Evolutionary conservation across 2,329 filamentous ascomycete species (phyloP).

Genomic region (Colletotrichum higginsianum): DNA sequence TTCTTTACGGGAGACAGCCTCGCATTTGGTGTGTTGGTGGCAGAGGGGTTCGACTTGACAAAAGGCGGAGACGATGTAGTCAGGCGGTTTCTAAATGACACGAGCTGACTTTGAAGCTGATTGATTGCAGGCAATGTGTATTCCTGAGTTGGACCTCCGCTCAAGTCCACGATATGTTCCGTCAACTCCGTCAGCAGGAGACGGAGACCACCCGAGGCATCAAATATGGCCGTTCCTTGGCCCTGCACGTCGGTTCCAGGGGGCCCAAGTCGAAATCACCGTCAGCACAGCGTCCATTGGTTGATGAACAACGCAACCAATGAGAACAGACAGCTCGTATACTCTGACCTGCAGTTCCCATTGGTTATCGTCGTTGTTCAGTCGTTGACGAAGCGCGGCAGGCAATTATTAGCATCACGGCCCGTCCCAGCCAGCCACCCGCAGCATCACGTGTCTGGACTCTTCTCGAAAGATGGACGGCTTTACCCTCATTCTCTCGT

Average conservation of each 20-base stretch:
- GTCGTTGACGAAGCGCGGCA: not conserved
- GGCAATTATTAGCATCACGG: not conserved
- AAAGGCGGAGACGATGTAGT: too few relatives aligned
- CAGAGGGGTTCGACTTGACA: not conserved
- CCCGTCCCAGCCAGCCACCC: not conserved
- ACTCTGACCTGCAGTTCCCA: slow-evolving; percentile 1
- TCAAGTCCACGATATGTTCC: not conserved
- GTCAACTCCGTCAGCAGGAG: not conserved
- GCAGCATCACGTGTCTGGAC: not conserved
- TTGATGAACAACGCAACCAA: not conserved
- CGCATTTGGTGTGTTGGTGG: not conserved
- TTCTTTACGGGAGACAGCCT: not conserved
- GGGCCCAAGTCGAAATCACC: not conserved
- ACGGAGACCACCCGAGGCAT: not conserved
- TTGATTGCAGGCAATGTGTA: not conserved
- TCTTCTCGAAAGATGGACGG: not conserved
- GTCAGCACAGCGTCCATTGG: slow-evolving; percentile 19
- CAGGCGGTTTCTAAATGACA: too few relatives aligned
- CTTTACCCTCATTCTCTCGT: too few relatives aligned
- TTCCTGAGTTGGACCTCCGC: not conserved
- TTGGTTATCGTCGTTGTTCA: slow-evolving; percentile 3
- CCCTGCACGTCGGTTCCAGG: slow-evolving; percentile 21
- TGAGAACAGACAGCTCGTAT: slow-evolving; percentile 5
- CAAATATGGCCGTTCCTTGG: slow-evolving; percentile 11
- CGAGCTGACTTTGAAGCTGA: not conserved